Conservation (phyloP, 352 stramenopile genomes). For the Globisporangium canariense region DNA sequence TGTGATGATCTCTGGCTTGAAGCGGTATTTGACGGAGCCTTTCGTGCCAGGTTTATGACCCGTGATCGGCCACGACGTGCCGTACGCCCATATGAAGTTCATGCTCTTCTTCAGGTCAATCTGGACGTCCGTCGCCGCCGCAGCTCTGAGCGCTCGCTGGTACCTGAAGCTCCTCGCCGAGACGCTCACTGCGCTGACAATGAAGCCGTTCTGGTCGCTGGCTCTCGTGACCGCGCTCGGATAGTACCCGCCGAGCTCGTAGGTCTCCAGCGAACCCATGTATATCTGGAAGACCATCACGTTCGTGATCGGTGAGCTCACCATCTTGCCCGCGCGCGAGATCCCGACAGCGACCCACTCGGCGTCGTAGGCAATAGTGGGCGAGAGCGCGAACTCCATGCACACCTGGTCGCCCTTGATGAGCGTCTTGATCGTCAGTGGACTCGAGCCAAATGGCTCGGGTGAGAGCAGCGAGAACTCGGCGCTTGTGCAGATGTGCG, state of each 20-base stretch:
- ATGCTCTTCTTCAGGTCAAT: constrained; percentile 31
- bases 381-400: constrained; percentile 56
- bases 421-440: constrained; percentile 57
- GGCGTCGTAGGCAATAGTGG: constrained; percentile 29
- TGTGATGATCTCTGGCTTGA: constrained; percentile 16
- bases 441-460: constrained; percentile 49
- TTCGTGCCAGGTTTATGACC: constrained; percentile 43
- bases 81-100: constrained; percentile 75
- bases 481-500: constrained; percentile 55
- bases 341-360: constrained; percentile 67
- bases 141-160: constrained; percentile 56
- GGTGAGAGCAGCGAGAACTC: constrained; percentile 45
- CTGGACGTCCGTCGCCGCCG: constrained; percentile 40
- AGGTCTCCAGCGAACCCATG: constrained; percentile 37
- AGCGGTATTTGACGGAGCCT: constrained; percentile 50
- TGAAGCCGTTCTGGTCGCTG: constrained; percentile 40
- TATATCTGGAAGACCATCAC: constrained; percentile 69
- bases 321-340: constrained; percentile 43
- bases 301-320: constrained; percentile 62
- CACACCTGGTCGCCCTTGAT: constrained; percentile 56
- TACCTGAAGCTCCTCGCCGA: constrained; percentile 64
- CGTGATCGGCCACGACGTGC: constrained; percentile 60
- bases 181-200: constrained; percentile 30
- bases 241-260: constrained; percentile 49
- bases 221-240: constrained; percentile 40